Evolutionary conservation across 805 yeast genomes (phyloP).

Genomic region (Candida patagonica): DNA sequence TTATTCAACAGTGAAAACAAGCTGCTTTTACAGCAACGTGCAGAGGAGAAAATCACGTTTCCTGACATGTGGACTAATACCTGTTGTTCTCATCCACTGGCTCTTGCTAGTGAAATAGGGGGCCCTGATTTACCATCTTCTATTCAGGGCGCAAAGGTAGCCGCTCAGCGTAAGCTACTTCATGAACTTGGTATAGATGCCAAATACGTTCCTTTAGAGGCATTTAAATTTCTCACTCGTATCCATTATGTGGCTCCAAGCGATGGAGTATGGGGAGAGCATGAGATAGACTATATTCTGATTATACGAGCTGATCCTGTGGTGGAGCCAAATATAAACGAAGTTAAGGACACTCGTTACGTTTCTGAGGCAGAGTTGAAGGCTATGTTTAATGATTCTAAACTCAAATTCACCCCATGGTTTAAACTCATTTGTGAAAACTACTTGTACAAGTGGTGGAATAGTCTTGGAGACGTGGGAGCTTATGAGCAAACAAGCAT

Average conservation of each 20-base stretch:
- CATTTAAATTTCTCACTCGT: conserved; percentile 78
- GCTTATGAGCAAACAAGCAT: conserved; percentile 34
- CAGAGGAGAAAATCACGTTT: conserved; percentile 92
- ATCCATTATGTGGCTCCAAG: conserved; percentile 86
- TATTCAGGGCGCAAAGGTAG: conserved; percentile 68
- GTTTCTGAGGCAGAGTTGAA: conserved; percentile 61
- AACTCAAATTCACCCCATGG: conserved; percentile 92
- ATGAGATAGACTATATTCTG: conserved; percentile 91
- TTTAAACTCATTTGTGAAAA: conserved; percentile 90
- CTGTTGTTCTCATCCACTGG: conserved; percentile 96
- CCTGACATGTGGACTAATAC: conserved; percentile 98
- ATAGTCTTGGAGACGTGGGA: conserved; percentile 47
- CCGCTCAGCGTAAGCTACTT: conserved; percentile 84
- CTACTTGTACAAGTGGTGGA: conserved; percentile 93
- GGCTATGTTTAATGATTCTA: conserved; percentile 59
- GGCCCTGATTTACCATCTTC: conserved; percentile 43
- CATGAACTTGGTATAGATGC: conserved; percentile 85
- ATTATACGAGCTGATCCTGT: conserved; percentile 52
- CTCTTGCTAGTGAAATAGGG: conserved; percentile 76
- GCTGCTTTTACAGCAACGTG: conserved; percentile 87
- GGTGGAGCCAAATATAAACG: conserved; percentile 58
- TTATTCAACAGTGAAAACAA: conserved; percentile 69
- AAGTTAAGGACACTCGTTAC: conserved; percentile 72
- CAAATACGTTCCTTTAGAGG: conserved; percentile 48
- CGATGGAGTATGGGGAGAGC: conserved; percentile 90